Percentiles rank a stretch among this genome's conserved stretches.
Conservation (phyloP, 106 monocot species). For the Dioscorea zingiberensis region DNA sequence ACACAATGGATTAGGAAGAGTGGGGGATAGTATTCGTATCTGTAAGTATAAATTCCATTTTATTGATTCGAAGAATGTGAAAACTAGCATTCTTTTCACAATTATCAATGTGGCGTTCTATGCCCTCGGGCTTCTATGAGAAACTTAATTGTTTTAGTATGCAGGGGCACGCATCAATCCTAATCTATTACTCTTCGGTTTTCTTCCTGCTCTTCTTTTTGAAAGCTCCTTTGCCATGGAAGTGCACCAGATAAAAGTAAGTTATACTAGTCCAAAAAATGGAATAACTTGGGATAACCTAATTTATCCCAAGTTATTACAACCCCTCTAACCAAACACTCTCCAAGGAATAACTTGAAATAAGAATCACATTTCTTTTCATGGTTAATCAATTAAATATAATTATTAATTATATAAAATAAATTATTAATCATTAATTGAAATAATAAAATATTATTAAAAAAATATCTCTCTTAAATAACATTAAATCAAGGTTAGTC, state of each 20-base stretch:
- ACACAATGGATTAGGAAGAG: constrained; percentile 63
- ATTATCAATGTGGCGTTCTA: neutral
- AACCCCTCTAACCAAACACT: no score
- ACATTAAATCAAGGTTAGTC: no score
- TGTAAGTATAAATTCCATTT: constrained; percentile 52
- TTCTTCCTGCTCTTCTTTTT: constrained; percentile 98
- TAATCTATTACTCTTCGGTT: constrained; percentile 76
- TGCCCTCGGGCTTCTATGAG: neutral
- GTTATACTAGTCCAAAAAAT: neutral
- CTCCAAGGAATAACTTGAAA: no score
- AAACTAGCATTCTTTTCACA: neutral
- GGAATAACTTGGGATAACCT: no score
- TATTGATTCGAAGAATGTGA: neutral
- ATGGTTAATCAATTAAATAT: no score
- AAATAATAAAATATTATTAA: no score
- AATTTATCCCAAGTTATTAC: no score
- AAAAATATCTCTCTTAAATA: no score
- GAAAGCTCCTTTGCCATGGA: constrained; percentile 99
- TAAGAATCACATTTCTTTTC: no score
- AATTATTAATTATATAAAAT: no score
- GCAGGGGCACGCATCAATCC: constrained; percentile 95
- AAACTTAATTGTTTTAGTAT: neutral
- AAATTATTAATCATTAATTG: no score
- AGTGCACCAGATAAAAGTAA: constrained; percentile 95
- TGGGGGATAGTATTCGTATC: constrained; percentile 84